phyloP scores from a whole-genome alignment of 1,139 yeast species.

The Nakaseomyces glabratus region DNA sequence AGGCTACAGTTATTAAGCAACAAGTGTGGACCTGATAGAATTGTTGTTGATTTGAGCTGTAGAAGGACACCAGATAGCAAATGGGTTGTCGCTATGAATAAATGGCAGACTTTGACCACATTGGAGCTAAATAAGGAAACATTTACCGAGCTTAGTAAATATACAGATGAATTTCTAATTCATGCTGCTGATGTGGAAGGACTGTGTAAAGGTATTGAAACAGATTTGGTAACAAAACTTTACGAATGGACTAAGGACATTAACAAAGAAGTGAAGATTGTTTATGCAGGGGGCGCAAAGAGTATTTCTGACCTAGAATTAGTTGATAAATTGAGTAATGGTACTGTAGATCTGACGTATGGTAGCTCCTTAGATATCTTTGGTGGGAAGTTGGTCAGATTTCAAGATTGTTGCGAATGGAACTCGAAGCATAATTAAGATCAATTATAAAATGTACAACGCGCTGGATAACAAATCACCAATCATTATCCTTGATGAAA shows the following conservation, averaged over 20 bases:
- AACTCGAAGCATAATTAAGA: constrained; percentile 33
- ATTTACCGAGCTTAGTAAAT: constrained; percentile 45
- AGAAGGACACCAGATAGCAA: constrained; percentile 39
- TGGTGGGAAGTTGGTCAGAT: constrained; percentile 75
- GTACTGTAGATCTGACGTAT: constrained; percentile 80
- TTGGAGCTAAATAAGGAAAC: constrained; percentile 47
- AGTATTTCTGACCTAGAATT: constrained; percentile 54
- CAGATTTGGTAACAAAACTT: constrained; percentile 55
- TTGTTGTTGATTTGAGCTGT: constrained; percentile 92
- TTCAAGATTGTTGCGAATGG: constrained; percentile 69
- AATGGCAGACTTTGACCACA: constrained; percentile 87
- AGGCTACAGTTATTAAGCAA: constrained; percentile 37
- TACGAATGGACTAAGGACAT: constrained; percentile 63
- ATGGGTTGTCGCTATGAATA: constrained; percentile 95
- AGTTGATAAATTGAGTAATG: constrained; percentile 60
- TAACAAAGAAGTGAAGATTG: constrained; percentile 53
- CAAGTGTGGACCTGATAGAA: constrained; percentile 41
- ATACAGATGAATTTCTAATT: constrained; percentile 77
- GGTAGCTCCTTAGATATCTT: constrained; percentile 92
- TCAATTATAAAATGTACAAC: too few species aligned
- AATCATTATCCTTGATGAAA: too few species aligned
- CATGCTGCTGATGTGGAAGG: constrained; percentile 99
- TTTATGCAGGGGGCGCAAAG: constrained; percentile 96
- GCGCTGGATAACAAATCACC: too few species aligned
- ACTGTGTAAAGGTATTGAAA: constrained; percentile 83